Conservation (phyloP, 768 basidiomycete species). For the Termitomyces sp. region DNA sequence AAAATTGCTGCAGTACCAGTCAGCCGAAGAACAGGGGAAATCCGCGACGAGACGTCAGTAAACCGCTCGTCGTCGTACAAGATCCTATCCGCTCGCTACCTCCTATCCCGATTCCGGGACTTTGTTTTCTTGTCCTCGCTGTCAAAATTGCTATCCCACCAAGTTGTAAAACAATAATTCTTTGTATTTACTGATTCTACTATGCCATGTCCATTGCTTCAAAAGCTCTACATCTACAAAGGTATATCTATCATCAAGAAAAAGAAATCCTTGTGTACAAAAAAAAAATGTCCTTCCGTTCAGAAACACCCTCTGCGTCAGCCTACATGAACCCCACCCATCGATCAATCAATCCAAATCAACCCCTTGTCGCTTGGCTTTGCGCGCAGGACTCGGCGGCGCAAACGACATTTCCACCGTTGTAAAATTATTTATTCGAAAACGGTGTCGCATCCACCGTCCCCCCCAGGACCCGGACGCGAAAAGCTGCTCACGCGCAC, state of each 20-base stretch:
- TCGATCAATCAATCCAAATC: no score
- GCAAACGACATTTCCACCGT: conserved; percentile 34
- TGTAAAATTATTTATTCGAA: conserved; percentile 40
- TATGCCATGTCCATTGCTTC: no score
- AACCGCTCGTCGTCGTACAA: neutral
- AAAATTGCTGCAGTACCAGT: neutral
- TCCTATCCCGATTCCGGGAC: no score
- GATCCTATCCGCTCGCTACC: neutral
- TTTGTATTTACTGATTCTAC: no score
- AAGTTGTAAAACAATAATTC: no score
- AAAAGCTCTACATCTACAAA: no score
- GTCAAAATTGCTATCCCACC: no score
- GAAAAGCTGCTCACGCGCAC: conserved; percentile 22
- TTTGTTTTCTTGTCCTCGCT: neutral
- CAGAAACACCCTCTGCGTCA: no score
- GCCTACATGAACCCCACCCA: neutral
- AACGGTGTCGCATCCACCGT: conserved; percentile 19
- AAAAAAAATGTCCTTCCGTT: neutral
- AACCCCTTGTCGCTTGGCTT: conserved; percentile 6
- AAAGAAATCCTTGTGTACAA: neutral
- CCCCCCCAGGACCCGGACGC: conserved; percentile 13
- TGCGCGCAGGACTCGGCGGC: conserved; percentile 23
- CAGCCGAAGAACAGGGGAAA: no score
- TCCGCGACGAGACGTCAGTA: neutral
- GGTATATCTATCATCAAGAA: no score